These are phyloP conservation scores for Croton laevigatus DNA, from an alignment of 441 rosid genomes.

Conservation along the genomic window DNA sequence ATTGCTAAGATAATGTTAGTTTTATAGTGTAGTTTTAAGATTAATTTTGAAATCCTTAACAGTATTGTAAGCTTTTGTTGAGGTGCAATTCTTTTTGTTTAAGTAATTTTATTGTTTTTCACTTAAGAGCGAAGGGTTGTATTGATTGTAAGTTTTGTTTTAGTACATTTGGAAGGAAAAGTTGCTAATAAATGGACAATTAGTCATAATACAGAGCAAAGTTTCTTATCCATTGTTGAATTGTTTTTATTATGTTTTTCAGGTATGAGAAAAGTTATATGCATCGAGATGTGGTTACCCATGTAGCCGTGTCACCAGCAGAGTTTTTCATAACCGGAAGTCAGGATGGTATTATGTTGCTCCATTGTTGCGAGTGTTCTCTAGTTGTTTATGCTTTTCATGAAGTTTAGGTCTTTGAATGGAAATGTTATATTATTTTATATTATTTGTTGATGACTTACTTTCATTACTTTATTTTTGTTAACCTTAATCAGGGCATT, in stretches of 20 bases:
- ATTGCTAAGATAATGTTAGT: too few species aligned
- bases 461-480: background rate
- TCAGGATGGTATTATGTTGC: slow-evolving; percentile 55
- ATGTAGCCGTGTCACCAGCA: slow-evolving; percentile 90
- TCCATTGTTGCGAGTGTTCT: background rate
- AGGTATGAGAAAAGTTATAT: slow-evolving; percentile 98
- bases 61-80: too few species aligned
- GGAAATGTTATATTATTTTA: background rate
- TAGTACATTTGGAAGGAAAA: background rate
- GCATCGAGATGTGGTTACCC: slow-evolving; percentile 95
- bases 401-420: background rate
- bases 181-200: background rate
- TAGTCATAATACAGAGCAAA: background rate
- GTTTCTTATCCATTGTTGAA: slow-evolving; percentile 1
- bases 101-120: too few species aligned
- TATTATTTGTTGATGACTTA: background rate
- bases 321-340: slow-evolving; percentile 96
- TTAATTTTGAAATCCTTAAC: too few species aligned
- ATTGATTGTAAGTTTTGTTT: too few species aligned
- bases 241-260: background rate
- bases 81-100: too few species aligned
- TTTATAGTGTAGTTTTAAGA: too few species aligned
- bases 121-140: too few species aligned
- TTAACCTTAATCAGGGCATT: slow-evolving; percentile 52
- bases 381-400: too few species aligned